Percentiles rank a stretch among this genome's conserved stretches.
Conservation (phyloP, 164 flowering plant species). For the Magnolia kwangsiensis region DNA sequence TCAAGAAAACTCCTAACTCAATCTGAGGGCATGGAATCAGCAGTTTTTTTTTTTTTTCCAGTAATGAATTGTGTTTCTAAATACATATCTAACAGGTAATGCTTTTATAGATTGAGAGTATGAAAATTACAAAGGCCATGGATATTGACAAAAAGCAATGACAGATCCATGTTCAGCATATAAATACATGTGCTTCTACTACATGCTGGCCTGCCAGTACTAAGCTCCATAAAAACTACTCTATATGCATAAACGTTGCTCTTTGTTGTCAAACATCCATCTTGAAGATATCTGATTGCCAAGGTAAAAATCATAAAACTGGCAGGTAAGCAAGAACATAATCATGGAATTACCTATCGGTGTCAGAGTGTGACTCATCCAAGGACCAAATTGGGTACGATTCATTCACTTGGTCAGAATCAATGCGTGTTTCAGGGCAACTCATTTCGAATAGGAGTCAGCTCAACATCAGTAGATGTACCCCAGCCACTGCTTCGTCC, state of each 20-base stretch:
- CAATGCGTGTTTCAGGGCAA: too few relatives aligned
- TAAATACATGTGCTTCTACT: slow-evolving; percentile 8
- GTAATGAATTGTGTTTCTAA: too few relatives aligned
- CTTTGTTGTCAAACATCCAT: slow-evolving; percentile 33
- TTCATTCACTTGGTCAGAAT: too few relatives aligned
- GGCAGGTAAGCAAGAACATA: neutral
- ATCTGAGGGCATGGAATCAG: neutral
- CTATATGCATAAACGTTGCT: slow-evolving; percentile 30
- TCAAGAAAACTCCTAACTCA: neutral
- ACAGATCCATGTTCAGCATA: slow-evolving; percentile 24
- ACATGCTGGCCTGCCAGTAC: slow-evolving; percentile 30
- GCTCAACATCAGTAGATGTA: too few relatives aligned
- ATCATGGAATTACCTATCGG: neutral
- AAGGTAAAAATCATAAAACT: neutral
- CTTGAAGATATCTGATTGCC: slow-evolving; percentile 21
- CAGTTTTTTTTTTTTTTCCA: too few relatives aligned
- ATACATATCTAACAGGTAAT: neutral
- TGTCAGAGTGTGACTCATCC: too few relatives aligned
- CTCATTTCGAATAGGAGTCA: too few relatives aligned
- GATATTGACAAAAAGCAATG: slow-evolving; percentile 23
- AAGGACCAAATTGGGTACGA: too few relatives aligned
- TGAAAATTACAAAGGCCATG: neutral
- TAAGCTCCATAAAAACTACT: slow-evolving; percentile 31
- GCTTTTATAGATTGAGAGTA: neutral
- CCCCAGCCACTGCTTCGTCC: too few relatives aligned